Conservation (phyloP, 2,329 filamentous ascomycete species). For the Pseudogymnoascus sp. region DNA sequence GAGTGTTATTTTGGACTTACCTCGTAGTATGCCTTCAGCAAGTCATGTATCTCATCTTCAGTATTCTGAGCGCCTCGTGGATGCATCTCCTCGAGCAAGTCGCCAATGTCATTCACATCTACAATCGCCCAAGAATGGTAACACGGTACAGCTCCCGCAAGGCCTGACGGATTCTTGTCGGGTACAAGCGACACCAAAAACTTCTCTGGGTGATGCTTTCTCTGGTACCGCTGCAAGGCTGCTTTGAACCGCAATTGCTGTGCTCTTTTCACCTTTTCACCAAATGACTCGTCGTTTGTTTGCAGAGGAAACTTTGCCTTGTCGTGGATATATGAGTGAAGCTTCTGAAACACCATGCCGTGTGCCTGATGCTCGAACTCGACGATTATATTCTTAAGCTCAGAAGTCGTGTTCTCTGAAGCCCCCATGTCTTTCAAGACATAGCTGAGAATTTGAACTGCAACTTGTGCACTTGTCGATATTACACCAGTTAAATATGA, state of each 20-base stretch:
- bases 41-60: constrained; percentile 31
- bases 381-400: constrained; percentile 9
- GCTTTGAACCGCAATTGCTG: constrained; percentile 14
- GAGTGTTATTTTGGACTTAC: no score
- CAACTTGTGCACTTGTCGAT: constrained; percentile 15
- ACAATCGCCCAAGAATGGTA: constrained; percentile 15
- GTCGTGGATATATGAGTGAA: constrained; percentile 8
- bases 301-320: constrained; percentile 14
- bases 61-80: constrained; percentile 24
- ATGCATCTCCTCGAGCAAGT: constrained; percentile 20
- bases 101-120: constrained; percentile 1
- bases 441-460: constrained; percentile 17
- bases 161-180: no score
- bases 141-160: no score
- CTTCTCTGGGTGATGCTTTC: no score
- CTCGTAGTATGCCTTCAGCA: constrained; percentile 33
- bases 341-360: background rate
- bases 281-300: constrained; percentile 15
- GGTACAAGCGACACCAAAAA: no score
- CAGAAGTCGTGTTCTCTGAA: constrained; percentile 2
- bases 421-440: constrained; percentile 13
- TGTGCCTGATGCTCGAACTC: background rate
- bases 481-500: constrained; percentile 24
- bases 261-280: constrained; percentile 14
- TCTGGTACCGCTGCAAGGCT: constrained; percentile 14